Percentiles rank a stretch among this genome's conserved stretches.
Conservation (phyloP, 148 eudicot genomes). For the Heliosperma pusillum region DNA sequence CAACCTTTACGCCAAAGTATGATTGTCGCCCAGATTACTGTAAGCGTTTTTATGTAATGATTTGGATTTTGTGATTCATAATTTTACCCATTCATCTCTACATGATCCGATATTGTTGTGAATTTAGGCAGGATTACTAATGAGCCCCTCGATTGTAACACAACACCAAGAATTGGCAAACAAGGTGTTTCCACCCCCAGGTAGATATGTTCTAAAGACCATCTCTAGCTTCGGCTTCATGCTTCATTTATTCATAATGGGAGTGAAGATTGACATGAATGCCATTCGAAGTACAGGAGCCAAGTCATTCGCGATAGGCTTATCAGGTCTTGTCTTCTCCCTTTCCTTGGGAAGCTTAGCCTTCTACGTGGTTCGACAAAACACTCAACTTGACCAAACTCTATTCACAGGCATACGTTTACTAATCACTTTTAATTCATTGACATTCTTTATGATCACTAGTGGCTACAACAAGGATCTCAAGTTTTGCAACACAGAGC, state of each 20-base stretch:
- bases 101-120: not conserved
- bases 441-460: conserved; percentile 32
- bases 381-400: conserved; percentile 2
- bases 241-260: conserved; percentile 35
- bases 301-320: conserved; percentile 19
- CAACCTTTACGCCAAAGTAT: conserved; percentile 36
- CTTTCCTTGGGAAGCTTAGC: conserved; percentile 11
- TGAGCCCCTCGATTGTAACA: conserved; percentile 27
- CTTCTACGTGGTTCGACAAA: conserved; percentile 15
- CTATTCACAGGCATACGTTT: conserved; percentile 19
- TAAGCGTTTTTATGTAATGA: conserved; percentile 14
- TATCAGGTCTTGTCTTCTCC: conserved; percentile 26
- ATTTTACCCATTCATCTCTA: not conserved
- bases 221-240: conserved; percentile 36
- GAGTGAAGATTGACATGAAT: conserved; percentile 33
- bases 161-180: not conserved
- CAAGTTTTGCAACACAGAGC: conserved; percentile 30
- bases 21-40: conserved; percentile 32
- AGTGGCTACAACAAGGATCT: conserved; percentile 23
- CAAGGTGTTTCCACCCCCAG: conserved; percentile 32
- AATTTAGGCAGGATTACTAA: conserved; percentile 34
- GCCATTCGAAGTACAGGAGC: conserved; percentile 12
- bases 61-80: not conserved
- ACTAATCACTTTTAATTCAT: conserved; percentile 28
- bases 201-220: conserved; percentile 28